Conservation (phyloP, 1,284 basidiomycete genomes). For the Pseudozyma flocculosa region DNA sequence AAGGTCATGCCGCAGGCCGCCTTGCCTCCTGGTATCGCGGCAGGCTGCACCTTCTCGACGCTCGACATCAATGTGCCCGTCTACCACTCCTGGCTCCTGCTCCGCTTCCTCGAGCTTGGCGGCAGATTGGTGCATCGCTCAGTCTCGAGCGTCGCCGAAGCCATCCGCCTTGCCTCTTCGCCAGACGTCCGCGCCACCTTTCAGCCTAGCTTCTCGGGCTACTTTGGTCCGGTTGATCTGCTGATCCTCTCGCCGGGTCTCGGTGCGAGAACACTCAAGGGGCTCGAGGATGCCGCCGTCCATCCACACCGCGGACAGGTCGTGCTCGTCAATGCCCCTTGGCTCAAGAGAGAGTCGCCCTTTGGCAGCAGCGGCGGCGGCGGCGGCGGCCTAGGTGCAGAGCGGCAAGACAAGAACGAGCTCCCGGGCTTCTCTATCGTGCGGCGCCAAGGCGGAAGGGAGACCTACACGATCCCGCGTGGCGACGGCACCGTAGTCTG, state of each 20-base stretch:
- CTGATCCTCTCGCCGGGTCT: slow-evolving; percentile 39
- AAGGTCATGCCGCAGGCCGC: slow-evolving; percentile 5
- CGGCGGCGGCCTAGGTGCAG: not conserved
- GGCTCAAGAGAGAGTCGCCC: too few species aligned
- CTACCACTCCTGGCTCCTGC: slow-evolving; percentile 36
- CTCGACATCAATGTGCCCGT: slow-evolving; percentile 43
- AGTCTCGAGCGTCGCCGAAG: slow-evolving; percentile 1
- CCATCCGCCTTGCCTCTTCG: slow-evolving; percentile 4
- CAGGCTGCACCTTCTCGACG: slow-evolving; percentile 40
- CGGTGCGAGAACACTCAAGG: slow-evolving; percentile 28
- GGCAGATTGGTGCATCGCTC: slow-evolving; percentile 18
- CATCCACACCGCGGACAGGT: slow-evolving; percentile 48
- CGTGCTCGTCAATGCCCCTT: slow-evolving; percentile 41
- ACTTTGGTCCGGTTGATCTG: slow-evolving; percentile 3
- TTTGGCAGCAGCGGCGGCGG: too few species aligned
- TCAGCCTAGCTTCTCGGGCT: too few species aligned
- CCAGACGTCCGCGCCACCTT: too few species aligned
- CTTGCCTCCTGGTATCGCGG: slow-evolving; percentile 9
- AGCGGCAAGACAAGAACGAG: slow-evolving; percentile 2
- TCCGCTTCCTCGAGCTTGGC: slow-evolving; percentile 32
- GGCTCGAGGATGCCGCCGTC: slow-evolving; percentile 21
- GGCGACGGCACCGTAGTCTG: slow-evolving; percentile 44
- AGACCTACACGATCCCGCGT: slow-evolving; percentile 46
- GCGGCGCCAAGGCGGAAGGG: slow-evolving; percentile 26
- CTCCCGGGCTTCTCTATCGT: slow-evolving; percentile 24